Evolutionary conservation across 352 stramenopile genomes (phyloP).

Genomic region (Phytopythium ostracodes): DNA sequence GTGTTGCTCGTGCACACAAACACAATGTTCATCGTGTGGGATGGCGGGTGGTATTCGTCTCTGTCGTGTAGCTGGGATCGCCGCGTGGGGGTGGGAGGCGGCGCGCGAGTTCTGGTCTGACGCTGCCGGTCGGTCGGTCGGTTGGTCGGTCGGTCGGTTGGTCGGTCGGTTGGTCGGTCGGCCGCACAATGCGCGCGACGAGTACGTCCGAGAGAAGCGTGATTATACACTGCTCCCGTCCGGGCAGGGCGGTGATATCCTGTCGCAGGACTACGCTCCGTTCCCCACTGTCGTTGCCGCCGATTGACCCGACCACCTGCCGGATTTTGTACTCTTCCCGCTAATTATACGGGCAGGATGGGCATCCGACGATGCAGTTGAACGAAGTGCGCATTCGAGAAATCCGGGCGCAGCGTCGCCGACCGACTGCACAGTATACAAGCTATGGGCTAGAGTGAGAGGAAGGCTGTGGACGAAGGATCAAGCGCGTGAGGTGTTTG

Average conservation of each 20-base stretch:
- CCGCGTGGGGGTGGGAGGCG: not conserved
- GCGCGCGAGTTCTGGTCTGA: constrained; percentile 2
- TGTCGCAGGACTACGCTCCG: too few relatives aligned
- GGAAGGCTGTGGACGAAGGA: too few relatives aligned
- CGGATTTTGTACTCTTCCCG: not conserved
- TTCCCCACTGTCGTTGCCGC: too few relatives aligned
- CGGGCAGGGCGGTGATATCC: too few relatives aligned
- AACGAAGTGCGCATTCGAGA: not conserved
- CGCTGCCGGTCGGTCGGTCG: not conserved
- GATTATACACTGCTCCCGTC: not conserved
- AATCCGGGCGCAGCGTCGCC: not conserved
- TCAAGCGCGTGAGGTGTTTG: not conserved
- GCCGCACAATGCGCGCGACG: too few relatives aligned
- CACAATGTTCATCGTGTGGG: constrained; percentile 56
- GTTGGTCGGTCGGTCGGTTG: not conserved
- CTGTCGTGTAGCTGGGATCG: not conserved
- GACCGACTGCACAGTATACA: too few relatives aligned
- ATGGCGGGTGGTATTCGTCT: not conserved
- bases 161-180: not conserved
- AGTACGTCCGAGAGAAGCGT: not conserved
- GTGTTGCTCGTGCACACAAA: constrained; percentile 88
- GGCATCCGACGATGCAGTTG: not conserved
- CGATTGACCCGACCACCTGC: too few relatives aligned
- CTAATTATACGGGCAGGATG: not conserved
- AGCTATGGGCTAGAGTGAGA: too few relatives aligned